Conservation (phyloP, 2,329 filamentous ascomycete species). For the Purpureocillium lavendulum region DNA sequence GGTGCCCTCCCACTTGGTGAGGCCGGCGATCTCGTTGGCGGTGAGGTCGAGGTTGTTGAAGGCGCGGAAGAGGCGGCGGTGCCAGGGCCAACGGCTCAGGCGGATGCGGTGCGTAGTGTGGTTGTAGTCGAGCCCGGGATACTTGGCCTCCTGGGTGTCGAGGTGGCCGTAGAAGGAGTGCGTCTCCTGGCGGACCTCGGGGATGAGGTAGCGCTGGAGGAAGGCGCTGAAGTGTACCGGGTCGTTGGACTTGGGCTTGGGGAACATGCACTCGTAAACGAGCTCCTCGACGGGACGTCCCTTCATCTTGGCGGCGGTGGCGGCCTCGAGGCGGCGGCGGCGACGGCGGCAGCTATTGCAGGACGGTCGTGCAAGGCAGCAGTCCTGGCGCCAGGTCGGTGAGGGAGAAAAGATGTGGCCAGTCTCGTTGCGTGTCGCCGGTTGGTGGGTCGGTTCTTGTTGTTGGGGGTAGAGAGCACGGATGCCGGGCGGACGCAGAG, state of each 20-base stretch:
- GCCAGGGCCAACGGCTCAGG: slow-evolving; percentile 70
- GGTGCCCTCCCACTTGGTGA: slow-evolving; percentile 79
- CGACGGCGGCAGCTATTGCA: neutral
- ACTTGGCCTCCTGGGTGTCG: slow-evolving; percentile 72
- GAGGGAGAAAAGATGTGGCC: too few species aligned
- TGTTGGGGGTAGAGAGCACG: too few species aligned
- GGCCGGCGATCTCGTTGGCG: slow-evolving; percentile 56
- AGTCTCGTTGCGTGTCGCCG: too few species aligned
- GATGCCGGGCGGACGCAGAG: too few species aligned
- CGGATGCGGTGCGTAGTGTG: slow-evolving; percentile 66
- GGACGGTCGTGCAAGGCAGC: too few species aligned
- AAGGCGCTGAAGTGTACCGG: slow-evolving; percentile 64
- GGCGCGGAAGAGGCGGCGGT: slow-evolving; percentile 66
- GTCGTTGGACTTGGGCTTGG: slow-evolving; percentile 57
- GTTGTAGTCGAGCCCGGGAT: slow-evolving; percentile 73
- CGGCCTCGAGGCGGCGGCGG: neutral
- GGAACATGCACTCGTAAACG: slow-evolving; percentile 68
- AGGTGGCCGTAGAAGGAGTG: slow-evolving; percentile 72
- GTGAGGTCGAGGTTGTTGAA: slow-evolving; percentile 66
- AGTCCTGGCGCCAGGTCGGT: too few species aligned
- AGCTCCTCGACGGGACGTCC: slow-evolving; percentile 61
- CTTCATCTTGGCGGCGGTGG: slow-evolving; percentile 49
- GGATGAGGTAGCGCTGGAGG: slow-evolving; percentile 62
- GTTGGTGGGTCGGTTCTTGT: too few species aligned
- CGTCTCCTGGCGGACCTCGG: slow-evolving; percentile 72